phyloP scores from a whole-genome alignment of 139 green algal species.

The Volvox africanus region DNA sequence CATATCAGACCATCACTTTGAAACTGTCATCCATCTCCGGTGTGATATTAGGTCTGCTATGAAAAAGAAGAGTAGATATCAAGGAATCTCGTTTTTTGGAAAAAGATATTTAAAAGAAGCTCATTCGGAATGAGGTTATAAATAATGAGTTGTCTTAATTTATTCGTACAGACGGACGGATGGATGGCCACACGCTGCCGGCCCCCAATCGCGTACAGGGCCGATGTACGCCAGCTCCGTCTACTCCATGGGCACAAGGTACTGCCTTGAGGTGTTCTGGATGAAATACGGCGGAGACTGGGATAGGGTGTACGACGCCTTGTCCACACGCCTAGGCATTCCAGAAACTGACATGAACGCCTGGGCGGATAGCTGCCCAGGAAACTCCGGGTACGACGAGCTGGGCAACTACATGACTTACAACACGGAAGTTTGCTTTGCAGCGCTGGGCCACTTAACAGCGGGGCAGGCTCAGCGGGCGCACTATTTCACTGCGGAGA shows the following conservation, averaged over 20 bases:
- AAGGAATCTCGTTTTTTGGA: too few relatives aligned
- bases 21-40: too few relatives aligned
- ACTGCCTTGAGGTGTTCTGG: constrained; percentile 33
- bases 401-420: constrained; percentile 46
- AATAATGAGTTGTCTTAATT: too few relatives aligned
- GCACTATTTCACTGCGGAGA: too few relatives aligned
- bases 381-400: constrained; percentile 16
- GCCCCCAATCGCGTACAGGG: background rate
- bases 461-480: too few relatives aligned
- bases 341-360: background rate
- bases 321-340: background rate
- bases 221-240: background rate
- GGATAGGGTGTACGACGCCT: background rate
- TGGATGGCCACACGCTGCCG: background rate
- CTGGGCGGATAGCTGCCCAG: constrained; percentile 12
- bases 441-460: background rate
- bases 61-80: too few relatives aligned
- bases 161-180: background rate
- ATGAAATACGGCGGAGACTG: background rate
- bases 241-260: background rate
- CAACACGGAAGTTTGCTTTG: background rate
- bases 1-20: too few relatives aligned
- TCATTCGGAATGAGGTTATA: too few relatives aligned
- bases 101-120: too few relatives aligned
- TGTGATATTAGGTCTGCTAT: too few relatives aligned